phyloP scores from a whole-genome alignment of 768 basidiomycete species.

The Clitopilus passeckerianus region DNA sequence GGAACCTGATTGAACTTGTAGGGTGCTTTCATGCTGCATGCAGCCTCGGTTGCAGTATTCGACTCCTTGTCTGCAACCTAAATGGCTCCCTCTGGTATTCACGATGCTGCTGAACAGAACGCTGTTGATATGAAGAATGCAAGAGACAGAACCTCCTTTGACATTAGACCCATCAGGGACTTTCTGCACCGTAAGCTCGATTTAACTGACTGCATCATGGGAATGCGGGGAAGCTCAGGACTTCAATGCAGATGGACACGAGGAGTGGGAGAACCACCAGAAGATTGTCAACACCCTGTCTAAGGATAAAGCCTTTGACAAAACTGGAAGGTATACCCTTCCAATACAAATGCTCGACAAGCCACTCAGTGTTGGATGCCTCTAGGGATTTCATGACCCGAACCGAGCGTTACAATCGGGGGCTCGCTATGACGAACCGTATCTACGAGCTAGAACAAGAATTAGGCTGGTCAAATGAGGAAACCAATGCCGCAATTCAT shows the following conservation, averaged over 20 bases:
- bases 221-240: neutral
- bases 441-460: conserved; percentile 53
- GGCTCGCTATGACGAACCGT: conserved; percentile 47
- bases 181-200: conserved; percentile 43
- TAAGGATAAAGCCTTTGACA: conserved; percentile 57
- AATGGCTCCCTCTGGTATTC: neutral
- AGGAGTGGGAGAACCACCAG: conserved; percentile 44
- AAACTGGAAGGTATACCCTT: conserved; percentile 39
- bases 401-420: conserved; percentile 52
- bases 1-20: neutral
- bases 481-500: conserved; percentile 39
- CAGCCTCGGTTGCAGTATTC: too few relatives aligned
- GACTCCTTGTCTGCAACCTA: too few relatives aligned
- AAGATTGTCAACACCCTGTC: conserved; percentile 41
- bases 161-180: conserved; percentile 36
- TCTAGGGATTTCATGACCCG: conserved; percentile 54
- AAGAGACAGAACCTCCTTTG: conserved; percentile 35
- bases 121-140: conserved; percentile 49
- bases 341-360: too few relatives aligned
- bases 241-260: conserved; percentile 34
- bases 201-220: neutral
- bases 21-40: neutral
- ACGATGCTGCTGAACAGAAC: conserved; percentile 40
- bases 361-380: too few relatives aligned
- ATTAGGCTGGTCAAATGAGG: conserved; percentile 47